phyloP scores from a whole-genome alignment of 495 filamentous ascomycete species.

The Rusavskia elegans region DNA sequence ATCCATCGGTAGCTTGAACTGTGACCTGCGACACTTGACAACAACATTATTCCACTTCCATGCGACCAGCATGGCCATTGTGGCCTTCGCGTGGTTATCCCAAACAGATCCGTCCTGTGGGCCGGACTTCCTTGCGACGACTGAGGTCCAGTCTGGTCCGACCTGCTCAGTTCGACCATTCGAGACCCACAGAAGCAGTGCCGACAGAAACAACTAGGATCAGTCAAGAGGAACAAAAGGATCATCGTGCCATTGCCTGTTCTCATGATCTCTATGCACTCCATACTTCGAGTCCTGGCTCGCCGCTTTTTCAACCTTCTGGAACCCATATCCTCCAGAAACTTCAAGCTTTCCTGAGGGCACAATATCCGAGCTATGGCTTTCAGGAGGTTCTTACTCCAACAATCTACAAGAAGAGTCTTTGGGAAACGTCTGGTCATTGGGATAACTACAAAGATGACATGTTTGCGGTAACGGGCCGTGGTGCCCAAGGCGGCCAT shows the following conservation, averaged over 20 bases:
- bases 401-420: conserved; percentile 79
- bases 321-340: conserved; percentile 81
- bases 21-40: no score
- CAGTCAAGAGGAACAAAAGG: conserved; percentile 5
- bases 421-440: conserved; percentile 83
- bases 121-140: no score
- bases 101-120: no score
- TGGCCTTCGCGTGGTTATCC: not conserved
- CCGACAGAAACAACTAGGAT: not conserved
- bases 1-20: no score
- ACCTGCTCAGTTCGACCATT: no score
- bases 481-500: conserved; percentile 22
- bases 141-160: no score
- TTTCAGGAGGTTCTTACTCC: conserved; percentile 88
- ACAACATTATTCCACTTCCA: not conserved
- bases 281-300: conserved; percentile 68
- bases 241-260: conserved; percentile 59
- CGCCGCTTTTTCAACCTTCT: conserved; percentile 74
- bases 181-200: no score
- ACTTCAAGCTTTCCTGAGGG: conserved; percentile 67
- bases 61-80: conserved; percentile 2
- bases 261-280: conserved; percentile 66
- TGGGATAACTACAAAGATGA: conserved; percentile 90
- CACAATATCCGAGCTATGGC: conserved; percentile 74
- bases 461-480: conserved; percentile 77